Evolutionary conservation across 345 rosid species (phyloP), one percentile per base, ranked within the genome.

Genomic region (Bruguiera gymnorhiza): DNA sequence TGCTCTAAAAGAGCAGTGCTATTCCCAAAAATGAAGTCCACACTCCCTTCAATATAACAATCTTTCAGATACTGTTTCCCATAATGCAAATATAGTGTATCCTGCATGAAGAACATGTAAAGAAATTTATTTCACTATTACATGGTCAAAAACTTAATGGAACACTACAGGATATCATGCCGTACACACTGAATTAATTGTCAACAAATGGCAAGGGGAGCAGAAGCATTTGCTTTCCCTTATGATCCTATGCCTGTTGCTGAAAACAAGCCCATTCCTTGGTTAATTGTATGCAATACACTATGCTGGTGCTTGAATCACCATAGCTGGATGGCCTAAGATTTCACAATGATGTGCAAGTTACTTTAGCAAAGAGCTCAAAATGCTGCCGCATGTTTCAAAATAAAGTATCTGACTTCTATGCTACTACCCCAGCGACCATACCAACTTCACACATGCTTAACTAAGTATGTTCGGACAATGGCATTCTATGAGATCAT

Each of bases 21-120:
- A 68, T 96, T 96, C 71, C 98, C 99, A 57, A 96, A 95, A 65
- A 92, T 92, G 83, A 92, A 90, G 84, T 92, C 99, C 57, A 90
- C 94, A 2, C 94, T 86, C 72, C 99, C 99, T 64, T 95, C 99
- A 3, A 92, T 75, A 36, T 95, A 95, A 72, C 97, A 95, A 74
- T 89, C 92, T 81, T 86, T 90, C 71, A 96, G 72, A 71, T 90
- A 92, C 46, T 92, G 98, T 77, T 86, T 96, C 65, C 99, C 99
- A 63, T 90, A 60, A 75, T 96, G 99, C 78, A 96, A 78, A 79
- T 92, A 95, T 60, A 96, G 82, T 6, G 99, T 96, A 79, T 92
- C 99, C 96, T 92, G 87, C 75, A 78, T 60, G 54, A 69, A 46
- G 58, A 65, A 69, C 36, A 60, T 31, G 23, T 26, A 43, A 34